Percentiles rank a stretch among this genome's conserved stretches.
Conservation (phyloP, 352 stramenopile genomes). For the Aphanomyces cochlioides region DNA sequence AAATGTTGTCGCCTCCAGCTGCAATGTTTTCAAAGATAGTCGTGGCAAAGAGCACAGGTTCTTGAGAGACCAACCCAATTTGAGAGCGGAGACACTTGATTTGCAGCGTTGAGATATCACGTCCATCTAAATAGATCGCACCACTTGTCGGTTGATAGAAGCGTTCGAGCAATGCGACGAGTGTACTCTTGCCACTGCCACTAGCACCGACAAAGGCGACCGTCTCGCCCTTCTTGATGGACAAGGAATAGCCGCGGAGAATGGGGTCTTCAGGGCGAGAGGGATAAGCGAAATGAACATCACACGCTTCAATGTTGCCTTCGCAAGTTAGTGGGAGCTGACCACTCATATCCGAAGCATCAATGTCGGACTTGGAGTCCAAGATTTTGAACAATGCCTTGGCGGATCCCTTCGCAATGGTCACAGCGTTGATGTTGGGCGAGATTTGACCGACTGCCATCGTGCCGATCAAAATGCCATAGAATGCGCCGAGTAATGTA, state of each 20-base stretch:
- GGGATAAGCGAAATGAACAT: slow-evolving; percentile 77
- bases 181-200: slow-evolving; percentile 59
- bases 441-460: slow-evolving; percentile 44
- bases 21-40: slow-evolving; percentile 90
- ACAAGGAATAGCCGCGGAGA: slow-evolving; percentile 30
- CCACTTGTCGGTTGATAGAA: slow-evolving; percentile 87
- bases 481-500: slow-evolving; percentile 46
- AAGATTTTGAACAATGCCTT: slow-evolving; percentile 48
- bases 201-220: slow-evolving; percentile 43
- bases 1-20: slow-evolving; percentile 43
- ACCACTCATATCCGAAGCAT: slow-evolving; percentile 44
- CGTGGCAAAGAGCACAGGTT: slow-evolving; percentile 89
- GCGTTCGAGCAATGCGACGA: slow-evolving; percentile 65
- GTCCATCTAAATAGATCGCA: slow-evolving; percentile 71
- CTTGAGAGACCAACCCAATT: slow-evolving; percentile 74
- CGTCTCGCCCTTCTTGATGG: slow-evolving; percentile 41
- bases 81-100: slow-evolving; percentile 61
- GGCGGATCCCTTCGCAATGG: slow-evolving; percentile 38
- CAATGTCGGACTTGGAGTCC: slow-evolving; percentile 42
- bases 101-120: slow-evolving; percentile 71
- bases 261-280: slow-evolving; percentile 39
- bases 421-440: slow-evolving; percentile 42
- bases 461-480: slow-evolving; percentile 45
- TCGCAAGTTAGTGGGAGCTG: slow-evolving; percentile 38
- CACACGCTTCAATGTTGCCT: slow-evolving; percentile 49